A percentile compares a stretch with the other conserved stretches of the same genome.
Conservation (phyloP, 805 yeast species). For the Saccharomycopsis amapae region DNA sequence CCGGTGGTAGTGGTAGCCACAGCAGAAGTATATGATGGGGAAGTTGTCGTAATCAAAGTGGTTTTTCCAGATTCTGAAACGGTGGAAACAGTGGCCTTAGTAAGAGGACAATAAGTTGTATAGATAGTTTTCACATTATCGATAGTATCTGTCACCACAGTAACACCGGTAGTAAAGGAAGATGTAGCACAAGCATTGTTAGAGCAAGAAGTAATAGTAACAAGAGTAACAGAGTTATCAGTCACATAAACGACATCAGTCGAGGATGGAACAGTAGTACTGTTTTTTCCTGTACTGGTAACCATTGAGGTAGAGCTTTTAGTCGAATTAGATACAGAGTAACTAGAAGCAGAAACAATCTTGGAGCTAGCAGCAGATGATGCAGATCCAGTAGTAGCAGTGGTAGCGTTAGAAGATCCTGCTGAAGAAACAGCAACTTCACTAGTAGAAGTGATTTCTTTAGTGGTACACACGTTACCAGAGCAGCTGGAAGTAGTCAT, state of each 20-base stretch:
- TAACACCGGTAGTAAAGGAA: constrained; percentile 21
- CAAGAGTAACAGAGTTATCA: constrained; percentile 1
- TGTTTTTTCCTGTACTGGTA: neutral
- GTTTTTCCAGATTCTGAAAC: too few species aligned
- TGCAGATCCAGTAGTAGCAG: neutral
- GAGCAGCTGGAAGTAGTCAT: neutral
- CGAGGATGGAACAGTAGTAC: neutral
- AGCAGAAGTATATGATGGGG: constrained; percentile 5
- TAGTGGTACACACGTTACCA: neutral
- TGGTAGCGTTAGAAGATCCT: neutral
- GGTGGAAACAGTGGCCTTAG: neutral
- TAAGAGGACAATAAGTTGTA: neutral
- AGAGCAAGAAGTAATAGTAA: constrained; percentile 8
- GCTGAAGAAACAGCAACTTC: neutral
- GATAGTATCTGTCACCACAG: constrained; percentile 22
- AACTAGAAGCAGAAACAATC: neutral
- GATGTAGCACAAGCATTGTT: neutral
- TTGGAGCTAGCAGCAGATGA: neutral
- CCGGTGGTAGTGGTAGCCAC: constrained; percentile 1
- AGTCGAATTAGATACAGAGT: neutral
- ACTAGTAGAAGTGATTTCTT: neutral
- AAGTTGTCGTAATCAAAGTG: too few species aligned
- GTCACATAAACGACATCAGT: constrained; percentile 1
- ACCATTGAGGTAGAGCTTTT: neutral
- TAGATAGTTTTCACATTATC: too few species aligned